Evolutionary conservation across 2,329 filamentous ascomycete species (phyloP), one percentile per base, ranked within the genome.

Genomic region (Chaetomium sp.): DNA sequence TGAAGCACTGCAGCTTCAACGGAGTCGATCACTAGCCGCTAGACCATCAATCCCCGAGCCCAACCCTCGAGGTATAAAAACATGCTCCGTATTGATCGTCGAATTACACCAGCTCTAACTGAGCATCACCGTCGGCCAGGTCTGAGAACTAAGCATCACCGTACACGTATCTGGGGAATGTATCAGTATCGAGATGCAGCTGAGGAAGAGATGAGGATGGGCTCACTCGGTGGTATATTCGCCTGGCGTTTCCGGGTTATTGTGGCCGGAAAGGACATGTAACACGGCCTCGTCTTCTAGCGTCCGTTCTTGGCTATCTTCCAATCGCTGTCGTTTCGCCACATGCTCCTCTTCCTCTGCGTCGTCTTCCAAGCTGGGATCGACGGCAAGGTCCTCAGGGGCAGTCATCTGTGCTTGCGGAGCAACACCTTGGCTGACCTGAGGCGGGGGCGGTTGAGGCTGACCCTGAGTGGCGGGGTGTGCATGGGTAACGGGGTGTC

Each of bases 231-330:
- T 68, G 38, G 73, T 70, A 67, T 80, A 83, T 8, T 81, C 78
- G 4, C 76, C 71, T 29, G 73, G 65, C 2, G 74, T 72, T 2
- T 73, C 71, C 1, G 74, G 68, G 33, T 75, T 75, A 69, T 77
- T 80, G 64, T 82, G 79, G 3, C 77, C 79, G 21, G 81, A 79
- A 50, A 84, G 71, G 8, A 79, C 81, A 51, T 68, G 74, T 66
- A 84, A 67, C 13, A 84, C 79, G 5, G 80, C 80, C 63, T 82
- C 81, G 64, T 84, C 82, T 31, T 70, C 69, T 16, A 82, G 70
- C 0, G 74, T 68, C 9, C 74, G 71, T 19, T 77, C 75, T 16
- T 77, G 75, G 12, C 71, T 72, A 4, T 74, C 73, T 13, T 78
- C 38, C 5, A 82, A 66, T 35, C 78, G 75, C 47, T 72, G 77